Evolutionary conservation across 83 land plant species (phyloP).

Genomic region (Diphasiastrum complanatum): DNA sequence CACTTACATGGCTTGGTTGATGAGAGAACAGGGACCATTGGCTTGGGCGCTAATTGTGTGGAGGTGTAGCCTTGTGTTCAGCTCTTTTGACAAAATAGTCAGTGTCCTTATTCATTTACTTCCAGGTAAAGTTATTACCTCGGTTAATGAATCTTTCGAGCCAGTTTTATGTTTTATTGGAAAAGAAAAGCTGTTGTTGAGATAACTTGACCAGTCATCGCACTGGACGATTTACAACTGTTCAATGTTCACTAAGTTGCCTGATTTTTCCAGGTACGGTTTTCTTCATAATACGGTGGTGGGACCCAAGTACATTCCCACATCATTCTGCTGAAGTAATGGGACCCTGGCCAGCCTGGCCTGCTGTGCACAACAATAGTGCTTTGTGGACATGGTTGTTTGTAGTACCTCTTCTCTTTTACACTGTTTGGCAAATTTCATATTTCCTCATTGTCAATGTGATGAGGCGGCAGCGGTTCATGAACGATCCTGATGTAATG

Average conservation of each 20-base stretch:
- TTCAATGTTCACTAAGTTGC: conserved; percentile 5
- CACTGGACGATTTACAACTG: background rate
- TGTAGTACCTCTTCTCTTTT: background rate
- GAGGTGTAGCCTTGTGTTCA: conserved; percentile 97
- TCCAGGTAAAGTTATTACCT: conserved; percentile 73
- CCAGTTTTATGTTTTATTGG: background rate
- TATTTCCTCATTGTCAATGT: conserved; percentile 14
- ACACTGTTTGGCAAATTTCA: conserved; percentile 6
- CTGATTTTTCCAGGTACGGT: conserved; percentile 92
- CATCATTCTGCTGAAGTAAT: conserved; percentile 40
- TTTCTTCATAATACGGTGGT: conserved; percentile 83
- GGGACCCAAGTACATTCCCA: conserved; percentile 61
- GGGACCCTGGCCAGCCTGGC: conserved; percentile 16
- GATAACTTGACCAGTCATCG: background rate
- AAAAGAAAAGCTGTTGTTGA: background rate
- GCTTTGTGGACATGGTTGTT: conserved; percentile 13
- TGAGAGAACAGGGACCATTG: conserved; percentile 95
- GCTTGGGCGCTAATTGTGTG: conserved; percentile 99
- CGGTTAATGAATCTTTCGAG: background rate
- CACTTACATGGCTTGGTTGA: no score
- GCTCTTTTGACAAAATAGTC: conserved; percentile 85
- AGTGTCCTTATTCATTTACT: conserved; percentile 95
- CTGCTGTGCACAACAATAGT: background rate
- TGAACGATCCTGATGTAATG: conserved; percentile 11
- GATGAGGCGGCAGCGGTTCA: background rate